Evolutionary conservation across 352 stramenopile genomes (phyloP).

Genomic region (Phytopythium sindhum): DNA sequence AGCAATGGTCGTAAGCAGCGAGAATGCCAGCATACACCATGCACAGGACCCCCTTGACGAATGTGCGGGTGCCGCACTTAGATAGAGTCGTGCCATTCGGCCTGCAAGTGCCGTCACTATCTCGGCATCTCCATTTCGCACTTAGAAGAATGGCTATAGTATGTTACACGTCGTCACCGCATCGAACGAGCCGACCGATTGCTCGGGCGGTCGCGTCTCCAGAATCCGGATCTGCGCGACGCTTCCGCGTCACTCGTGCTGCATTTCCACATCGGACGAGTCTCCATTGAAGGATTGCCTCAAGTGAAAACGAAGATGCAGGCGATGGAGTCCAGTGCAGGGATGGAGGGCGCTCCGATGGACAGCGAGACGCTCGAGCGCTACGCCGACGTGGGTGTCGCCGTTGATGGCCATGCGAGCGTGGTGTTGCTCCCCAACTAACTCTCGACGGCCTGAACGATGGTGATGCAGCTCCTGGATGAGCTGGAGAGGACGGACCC

Average conservation of each 20-base stretch:
- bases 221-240: conserved; percentile 5
- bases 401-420: background rate
- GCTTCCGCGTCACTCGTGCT: background rate
- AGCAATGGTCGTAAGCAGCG: too few species aligned
- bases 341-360: conserved; percentile 25
- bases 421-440: background rate
- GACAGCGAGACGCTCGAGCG: conserved; percentile 64
- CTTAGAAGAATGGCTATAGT: background rate
- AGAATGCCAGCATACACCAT: too few species aligned
- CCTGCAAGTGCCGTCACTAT: background rate
- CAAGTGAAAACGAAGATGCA: background rate
- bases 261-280: background rate
- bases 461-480: conserved; percentile 51
- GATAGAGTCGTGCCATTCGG: background rate
- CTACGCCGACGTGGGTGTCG: conserved; percentile 54
- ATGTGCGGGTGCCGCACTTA: too few species aligned
- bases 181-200: too few species aligned
- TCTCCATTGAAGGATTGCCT: background rate
- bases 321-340: background rate
- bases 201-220: background rate
- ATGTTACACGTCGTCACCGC: too few species aligned
- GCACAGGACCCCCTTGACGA: too few species aligned
- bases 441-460: conserved; percentile 7
- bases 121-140: conserved; percentile 2
- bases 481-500: conserved; percentile 69